Evolutionary conservation across 139 green algal species (phyloP), one percentile per base, ranked within the genome.

Genomic region (Coccomyxa sp.): DNA sequence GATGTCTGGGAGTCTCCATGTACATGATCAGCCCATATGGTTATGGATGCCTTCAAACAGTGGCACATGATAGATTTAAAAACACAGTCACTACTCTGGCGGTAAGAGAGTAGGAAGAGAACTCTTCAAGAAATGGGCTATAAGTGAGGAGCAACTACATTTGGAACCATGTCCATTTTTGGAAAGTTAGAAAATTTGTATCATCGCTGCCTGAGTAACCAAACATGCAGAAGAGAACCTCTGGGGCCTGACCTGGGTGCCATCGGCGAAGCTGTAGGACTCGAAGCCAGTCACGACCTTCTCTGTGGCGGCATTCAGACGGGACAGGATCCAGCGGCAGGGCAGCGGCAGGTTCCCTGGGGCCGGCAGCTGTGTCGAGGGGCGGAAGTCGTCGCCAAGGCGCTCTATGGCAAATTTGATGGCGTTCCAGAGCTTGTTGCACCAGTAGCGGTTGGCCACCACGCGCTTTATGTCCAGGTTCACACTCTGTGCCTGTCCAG

Each of bases 361-460:
- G 67, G 66, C 71, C 14, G 71, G 76, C 78, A 28, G 76, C 1
- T 23, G 18, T 11, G 77, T 25, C 27, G 32, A 58, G 15, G 91
- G 88, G 51, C 60, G 75, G 86, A 95, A 97, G 80, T 80, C 90
- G 13, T 92, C 80, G 0, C 91, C 91, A 28, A 99, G 90, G 91
- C 98, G 97, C 81, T 96, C 89, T 89, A 98, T 93, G 17, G 94
- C 95, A 88, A 98, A 99, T 23, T 89, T 87, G 87, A 98, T 94
- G 32, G 96, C 96, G 84, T 99, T 99, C 95, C 95, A 99, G 74
- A 99, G 92, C 93, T 99, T 99, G 92, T 99, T 99, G 94, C 96
- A 98, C 95, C 95, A 98, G 82, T 97, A 88, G 59, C 96, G 92
- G 92, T 99, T 98, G 4, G 92, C 92, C 4, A 98, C 93, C 67